These are phyloP conservation scores for Eucalyptus microcorys DNA, from an alignment of 345 rosid species.

Conservation along the genomic window DNA sequence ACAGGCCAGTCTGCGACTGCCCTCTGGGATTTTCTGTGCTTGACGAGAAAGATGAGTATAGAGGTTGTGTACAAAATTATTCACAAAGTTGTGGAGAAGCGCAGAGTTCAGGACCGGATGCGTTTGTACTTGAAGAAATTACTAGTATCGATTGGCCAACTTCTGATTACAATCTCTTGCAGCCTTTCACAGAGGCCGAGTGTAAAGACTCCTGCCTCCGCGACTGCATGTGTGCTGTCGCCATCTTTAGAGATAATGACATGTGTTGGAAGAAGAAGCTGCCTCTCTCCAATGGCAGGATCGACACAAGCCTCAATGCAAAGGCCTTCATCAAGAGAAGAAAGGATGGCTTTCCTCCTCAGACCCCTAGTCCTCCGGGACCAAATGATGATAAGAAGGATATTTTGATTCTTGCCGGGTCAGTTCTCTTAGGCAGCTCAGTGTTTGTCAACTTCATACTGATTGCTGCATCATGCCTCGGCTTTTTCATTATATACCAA, in stretches of 20 bases:
- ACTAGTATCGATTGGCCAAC: conserved; percentile 7
- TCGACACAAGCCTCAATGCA: background rate
- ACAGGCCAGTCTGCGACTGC: conserved; percentile 7
- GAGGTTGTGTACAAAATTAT: conserved; percentile 5
- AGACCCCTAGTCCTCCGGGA: background rate
- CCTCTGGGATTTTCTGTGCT: conserved; percentile 1
- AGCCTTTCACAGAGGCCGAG: background rate
- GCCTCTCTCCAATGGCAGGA: conserved; percentile 18
- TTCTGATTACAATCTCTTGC: conserved; percentile 6
- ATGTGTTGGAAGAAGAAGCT: conserved; percentile 25
- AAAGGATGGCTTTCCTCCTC: background rate
- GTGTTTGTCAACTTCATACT: conserved; percentile 3
- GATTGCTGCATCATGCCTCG: background rate
- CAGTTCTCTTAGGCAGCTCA: conserved; percentile 13
- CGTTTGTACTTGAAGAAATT: background rate
- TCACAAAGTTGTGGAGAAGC: conserved; percentile 1
- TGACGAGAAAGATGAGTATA: background rate
- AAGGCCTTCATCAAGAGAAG: conserved; percentile 12
- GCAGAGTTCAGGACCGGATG: background rate
- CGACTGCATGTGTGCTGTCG: conserved; percentile 22
- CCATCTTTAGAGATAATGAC: background rate
- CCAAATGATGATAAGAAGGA: background rate
- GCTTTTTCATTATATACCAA: background rate
- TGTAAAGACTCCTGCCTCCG: conserved; percentile 14
- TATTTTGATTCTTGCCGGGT: background rate